Evolutionary conservation across 768 basidiomycete species (phyloP).

Genomic region (Kwoniella bestiolae): DNA sequence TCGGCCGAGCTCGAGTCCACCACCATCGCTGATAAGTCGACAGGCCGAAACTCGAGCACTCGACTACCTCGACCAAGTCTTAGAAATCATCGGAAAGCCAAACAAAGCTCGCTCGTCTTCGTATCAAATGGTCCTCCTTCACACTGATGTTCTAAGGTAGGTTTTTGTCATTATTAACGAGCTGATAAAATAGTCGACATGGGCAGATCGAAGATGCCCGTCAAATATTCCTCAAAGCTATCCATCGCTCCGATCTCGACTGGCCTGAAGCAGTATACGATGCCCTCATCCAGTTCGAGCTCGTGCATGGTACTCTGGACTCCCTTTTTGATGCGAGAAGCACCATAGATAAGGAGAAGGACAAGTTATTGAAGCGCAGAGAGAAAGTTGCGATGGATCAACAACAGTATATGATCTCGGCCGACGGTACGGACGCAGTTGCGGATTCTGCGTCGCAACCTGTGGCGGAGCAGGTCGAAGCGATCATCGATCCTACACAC

Average conservation of each 20-base stretch:
- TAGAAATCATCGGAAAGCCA: slow-evolving; percentile 53
- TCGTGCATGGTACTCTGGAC: slow-evolving; percentile 73
- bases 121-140: slow-evolving; percentile 39
- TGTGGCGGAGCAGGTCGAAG: too few species aligned
- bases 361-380: slow-evolving; percentile 49
- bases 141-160: slow-evolving; percentile 36
- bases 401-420: not conserved
- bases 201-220: slow-evolving; percentile 65
- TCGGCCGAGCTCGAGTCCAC: slow-evolving; percentile 33
- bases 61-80: slow-evolving; percentile 60
- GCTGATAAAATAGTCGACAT: slow-evolving; percentile 45
- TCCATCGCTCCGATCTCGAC: slow-evolving; percentile 72
- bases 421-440: not conserved
- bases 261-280: slow-evolving; percentile 97
- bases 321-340: slow-evolving; percentile 53
- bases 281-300: slow-evolving; percentile 85
- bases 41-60: slow-evolving; percentile 35
- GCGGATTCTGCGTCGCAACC: not conserved
- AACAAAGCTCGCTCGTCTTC: slow-evolving; percentile 30
- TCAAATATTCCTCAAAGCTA: slow-evolving; percentile 68
- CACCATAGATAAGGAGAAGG: slow-evolving; percentile 42
- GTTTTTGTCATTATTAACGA: not conserved
- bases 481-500: too few species aligned
- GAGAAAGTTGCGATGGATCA: slow-evolving; percentile 34
- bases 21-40: slow-evolving; percentile 1